Base-by-base conservation (phyloP, 805 yeast genomes). In the Millerago galiae region DNA sequence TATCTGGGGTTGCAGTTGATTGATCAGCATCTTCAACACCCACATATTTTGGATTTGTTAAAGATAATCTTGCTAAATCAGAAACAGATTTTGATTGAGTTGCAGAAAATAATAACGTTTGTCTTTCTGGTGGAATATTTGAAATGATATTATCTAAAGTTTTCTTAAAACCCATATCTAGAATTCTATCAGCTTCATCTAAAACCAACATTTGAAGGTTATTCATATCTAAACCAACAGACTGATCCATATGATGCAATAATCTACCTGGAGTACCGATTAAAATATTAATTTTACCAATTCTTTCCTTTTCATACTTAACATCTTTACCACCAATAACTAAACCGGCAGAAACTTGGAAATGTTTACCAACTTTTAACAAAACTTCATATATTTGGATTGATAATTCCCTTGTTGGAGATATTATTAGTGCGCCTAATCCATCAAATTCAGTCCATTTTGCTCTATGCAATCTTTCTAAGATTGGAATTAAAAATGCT, bases 231-330 rank as follows among this genome's bases (percentile, higher is more conserved):
- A 79, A 11, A 80, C 86, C 42, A 65, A 64, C 88, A 13, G 71
- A 63, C 8, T 83, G 73, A 15, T 77, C 70, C 40, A 91, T 60
- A 55, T 93, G 83, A 45, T 93, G 97, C 17, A 83, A 60, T 24
- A 86, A 57, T 56, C 98, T 74, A 8, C 99, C 99, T 0, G 98
- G 98, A 0, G 98, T 93, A 2, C 95, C 97, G 14, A 91, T 78
- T 18, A 93, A 53, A 27, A 93, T 79, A 37, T 85, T 90, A 1
- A 96, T 89, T 51, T 69, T 71, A 2, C 68, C 58, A 53, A 83
- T 86, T n/a, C 61, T 55, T 37, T 79, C 80, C 40, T 85, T 59
- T 61, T 93, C 98, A 45, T 82, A 90, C 52, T 89, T 71, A 1
- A 83, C 81, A 21, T 77, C 68, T 10, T 74, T 72, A 40, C 79